Conservation (phyloP, 495 filamentous ascomycete genomes). For the Penicillium pulvis region DNA sequence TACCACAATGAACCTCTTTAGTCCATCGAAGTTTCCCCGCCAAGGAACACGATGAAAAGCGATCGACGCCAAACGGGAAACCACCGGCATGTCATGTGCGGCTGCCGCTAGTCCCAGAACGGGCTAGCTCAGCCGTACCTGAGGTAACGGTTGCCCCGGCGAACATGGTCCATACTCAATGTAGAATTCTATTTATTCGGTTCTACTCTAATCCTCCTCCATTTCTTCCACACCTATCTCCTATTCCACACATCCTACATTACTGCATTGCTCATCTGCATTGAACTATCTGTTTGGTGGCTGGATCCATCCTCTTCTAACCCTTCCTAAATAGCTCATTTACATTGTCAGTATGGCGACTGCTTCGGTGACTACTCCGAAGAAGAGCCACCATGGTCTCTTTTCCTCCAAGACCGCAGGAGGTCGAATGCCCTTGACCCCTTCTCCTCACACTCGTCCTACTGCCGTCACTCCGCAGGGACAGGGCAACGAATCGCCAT, state of each 20-base stretch:
- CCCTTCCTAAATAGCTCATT: slow-evolving; percentile 12
- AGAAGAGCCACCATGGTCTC: slow-evolving; percentile 90
- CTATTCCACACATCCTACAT: slow-evolving; percentile 35
- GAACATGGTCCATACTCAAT: slow-evolving; percentile 31
- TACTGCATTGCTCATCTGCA: slow-evolving; percentile 26
- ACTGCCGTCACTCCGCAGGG: slow-evolving; percentile 55
- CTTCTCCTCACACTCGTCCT: slow-evolving; percentile 71
- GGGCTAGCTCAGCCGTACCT: slow-evolving; percentile 37
- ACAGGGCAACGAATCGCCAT: slow-evolving; percentile 47
- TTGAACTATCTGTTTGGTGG: slow-evolving; percentile 21
- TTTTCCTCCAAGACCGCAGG: slow-evolving; percentile 93
- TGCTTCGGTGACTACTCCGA: slow-evolving; percentile 82
- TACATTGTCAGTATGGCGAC: slow-evolving; percentile 71
- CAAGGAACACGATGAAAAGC: background rate
- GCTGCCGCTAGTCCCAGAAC: slow-evolving; percentile 15
- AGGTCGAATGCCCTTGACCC: slow-evolving; percentile 91
- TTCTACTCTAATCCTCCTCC: slow-evolving; percentile 16
- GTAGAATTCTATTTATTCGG: slow-evolving; percentile 46
- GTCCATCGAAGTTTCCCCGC: background rate
- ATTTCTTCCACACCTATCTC: slow-evolving; percentile 24
- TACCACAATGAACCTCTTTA: background rate
- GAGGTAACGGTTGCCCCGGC: slow-evolving; percentile 47
- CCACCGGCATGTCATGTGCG: slow-evolving; percentile 37
- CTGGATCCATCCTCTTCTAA: slow-evolving; percentile 7
- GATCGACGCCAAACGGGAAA: slow-evolving; percentile 26